Evolutionary conservation across 371 early-diverging fungal species (phyloP).

Genomic region (Capillidium heterosporum): DNA sequence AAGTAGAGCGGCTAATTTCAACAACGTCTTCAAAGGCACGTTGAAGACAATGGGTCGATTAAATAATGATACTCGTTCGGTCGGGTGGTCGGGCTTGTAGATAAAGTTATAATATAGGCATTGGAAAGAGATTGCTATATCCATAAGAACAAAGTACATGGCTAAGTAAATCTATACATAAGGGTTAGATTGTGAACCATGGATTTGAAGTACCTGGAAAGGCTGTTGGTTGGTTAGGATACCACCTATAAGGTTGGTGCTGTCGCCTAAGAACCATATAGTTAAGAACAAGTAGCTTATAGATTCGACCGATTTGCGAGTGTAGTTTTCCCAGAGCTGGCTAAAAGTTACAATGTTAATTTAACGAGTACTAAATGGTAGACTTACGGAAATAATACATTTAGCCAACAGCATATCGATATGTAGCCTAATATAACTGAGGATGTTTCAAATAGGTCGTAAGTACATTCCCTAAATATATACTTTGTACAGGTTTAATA

Average conservation of each 20-base stretch:
- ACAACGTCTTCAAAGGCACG: slow-evolving; percentile 9
- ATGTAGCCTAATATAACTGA: slow-evolving; percentile 22
- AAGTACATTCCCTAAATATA: slow-evolving; percentile 1
- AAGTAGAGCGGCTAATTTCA: slow-evolving; percentile 2
- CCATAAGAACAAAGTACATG: slow-evolving; percentile 27
- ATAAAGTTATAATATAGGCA: slow-evolving; percentile 20
- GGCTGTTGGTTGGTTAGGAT: slow-evolving; percentile 42
- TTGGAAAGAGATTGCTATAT: slow-evolving; percentile 22
- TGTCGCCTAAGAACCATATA: slow-evolving; percentile 23
- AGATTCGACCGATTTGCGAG: slow-evolving; percentile 7
- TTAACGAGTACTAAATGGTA: neutral
- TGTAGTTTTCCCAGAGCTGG: slow-evolving; percentile 8
- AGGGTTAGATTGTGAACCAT: neutral
- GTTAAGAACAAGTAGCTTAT: slow-evolving; percentile 7
- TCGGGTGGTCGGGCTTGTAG: neutral
- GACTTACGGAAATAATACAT: slow-evolving; percentile 60
- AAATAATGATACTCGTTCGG: neutral
- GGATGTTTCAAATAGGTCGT: neutral
- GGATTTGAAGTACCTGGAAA: slow-evolving; percentile 29
- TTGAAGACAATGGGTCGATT: neutral
- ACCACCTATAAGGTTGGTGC: slow-evolving; percentile 48
- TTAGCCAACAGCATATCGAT: slow-evolving; percentile 53
- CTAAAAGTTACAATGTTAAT: neutral
- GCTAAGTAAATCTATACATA: slow-evolving; percentile 21
- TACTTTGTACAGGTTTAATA: neutral